A percentile compares a stretch with the other conserved stretches of the same genome.
These are phyloP conservation scores for Stylosanthes scabra DNA, from an alignment of 331 rosid genomes.

Conservation along the genomic window DNA sequence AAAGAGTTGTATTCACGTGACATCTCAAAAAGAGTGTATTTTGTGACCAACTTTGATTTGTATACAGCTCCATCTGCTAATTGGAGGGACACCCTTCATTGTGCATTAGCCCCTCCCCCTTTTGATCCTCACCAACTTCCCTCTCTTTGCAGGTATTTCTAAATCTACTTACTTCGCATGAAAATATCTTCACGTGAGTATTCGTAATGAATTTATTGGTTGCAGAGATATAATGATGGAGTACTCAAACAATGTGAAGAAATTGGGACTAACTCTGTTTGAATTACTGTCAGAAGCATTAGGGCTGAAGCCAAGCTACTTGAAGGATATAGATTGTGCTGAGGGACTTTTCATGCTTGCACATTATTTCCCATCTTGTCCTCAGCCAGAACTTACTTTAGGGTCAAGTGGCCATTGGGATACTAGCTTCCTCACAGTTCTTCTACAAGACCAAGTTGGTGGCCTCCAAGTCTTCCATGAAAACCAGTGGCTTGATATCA, in stretches of 20 bases:
- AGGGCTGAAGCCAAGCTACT: constrained; percentile 24
- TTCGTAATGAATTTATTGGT: background rate
- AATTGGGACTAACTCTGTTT: constrained; percentile 5
- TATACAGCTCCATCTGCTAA: constrained; percentile 26
- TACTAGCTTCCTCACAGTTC: constrained; percentile 33
- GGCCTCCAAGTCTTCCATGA: constrained; percentile 33
- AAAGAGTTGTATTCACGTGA: constrained; percentile 31
- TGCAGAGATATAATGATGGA: constrained; percentile 27
- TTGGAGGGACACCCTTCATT: constrained; percentile 26
- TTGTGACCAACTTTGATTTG: constrained; percentile 20
- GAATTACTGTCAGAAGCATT: constrained; percentile 37
- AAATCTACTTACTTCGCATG: too few relatives aligned
- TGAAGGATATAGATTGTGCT: constrained; percentile 31
- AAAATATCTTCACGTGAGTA: background rate
- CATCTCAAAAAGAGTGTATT: constrained; percentile 11
- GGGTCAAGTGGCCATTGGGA: constrained; percentile 23
- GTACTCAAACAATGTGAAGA: constrained; percentile 17
- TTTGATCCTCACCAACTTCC: constrained; percentile 25
- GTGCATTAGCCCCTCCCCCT: constrained; percentile 17
- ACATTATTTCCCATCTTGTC: constrained; percentile 33
- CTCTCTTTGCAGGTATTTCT: constrained; percentile 21
- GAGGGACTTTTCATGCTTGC: constrained; percentile 24
- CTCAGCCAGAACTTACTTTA: constrained; percentile 24
- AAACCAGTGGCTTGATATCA: constrained; percentile 33
- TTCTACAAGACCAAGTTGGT: constrained; percentile 29